A percentile compares a stretch with the other conserved stretches of the same genome.
phyloP scores from a whole-genome alignment of 176 grass and related monocot species.

The Avena eriantha region DNA sequence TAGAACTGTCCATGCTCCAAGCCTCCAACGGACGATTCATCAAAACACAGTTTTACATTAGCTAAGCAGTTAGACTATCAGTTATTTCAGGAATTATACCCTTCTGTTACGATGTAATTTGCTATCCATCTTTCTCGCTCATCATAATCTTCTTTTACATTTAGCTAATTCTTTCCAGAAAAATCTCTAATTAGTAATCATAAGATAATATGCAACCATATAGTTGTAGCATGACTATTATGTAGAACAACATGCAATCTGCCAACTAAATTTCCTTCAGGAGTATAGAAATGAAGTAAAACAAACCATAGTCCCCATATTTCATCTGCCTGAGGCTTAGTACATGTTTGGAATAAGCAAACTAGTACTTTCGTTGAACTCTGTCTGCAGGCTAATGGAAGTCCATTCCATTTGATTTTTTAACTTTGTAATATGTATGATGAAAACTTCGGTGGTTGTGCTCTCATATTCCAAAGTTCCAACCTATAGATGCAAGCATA shows the following conservation, averaged over 20 bases:
- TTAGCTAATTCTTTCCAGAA: background rate
- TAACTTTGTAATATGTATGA: no score
- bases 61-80: no score
- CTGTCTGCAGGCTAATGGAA: no score
- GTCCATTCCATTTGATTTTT: no score
- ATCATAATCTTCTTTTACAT: background rate
- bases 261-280: background rate
- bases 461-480: no score
- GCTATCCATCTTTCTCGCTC: background rate
- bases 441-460: no score
- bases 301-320: background rate
- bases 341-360: no score
- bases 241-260: background rate
- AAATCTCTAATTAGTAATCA: background rate
- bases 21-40: no score
- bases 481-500: no score
- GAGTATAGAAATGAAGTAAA: background rate
- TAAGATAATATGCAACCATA: background rate
- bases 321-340: background rate
- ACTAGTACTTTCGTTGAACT: no score
- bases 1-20: no score
- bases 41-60: no score
- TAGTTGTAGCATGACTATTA: background rate
- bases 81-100: background rate
- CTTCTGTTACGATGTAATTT: background rate